A percentile compares a stretch with the other conserved stretches of the same genome.
phyloP scores from a whole-genome alignment of 208 protist species.

The Kentomonas sorsogonicus region DNA sequence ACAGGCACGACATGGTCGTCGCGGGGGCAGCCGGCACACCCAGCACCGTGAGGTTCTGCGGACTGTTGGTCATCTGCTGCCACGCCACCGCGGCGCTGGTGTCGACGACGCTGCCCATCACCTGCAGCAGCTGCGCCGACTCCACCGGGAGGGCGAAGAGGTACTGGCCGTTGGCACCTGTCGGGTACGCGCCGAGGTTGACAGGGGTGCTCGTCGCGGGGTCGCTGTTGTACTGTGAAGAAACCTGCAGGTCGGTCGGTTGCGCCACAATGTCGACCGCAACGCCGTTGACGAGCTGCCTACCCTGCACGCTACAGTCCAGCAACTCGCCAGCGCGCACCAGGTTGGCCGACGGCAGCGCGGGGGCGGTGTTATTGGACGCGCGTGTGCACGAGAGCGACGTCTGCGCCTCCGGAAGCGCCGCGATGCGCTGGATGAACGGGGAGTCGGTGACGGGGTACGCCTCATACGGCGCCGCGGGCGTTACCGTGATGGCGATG shows the following conservation, averaged over 20 bases:
- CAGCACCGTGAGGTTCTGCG: constrained; percentile 51
- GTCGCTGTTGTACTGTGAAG: constrained; percentile 29
- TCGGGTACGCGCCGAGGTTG: constrained; percentile 40
- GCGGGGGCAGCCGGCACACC: constrained; percentile 41
- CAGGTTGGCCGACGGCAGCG: constrained; percentile 29
- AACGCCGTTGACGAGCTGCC: constrained; percentile 28
- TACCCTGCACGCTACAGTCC: constrained; percentile 53
- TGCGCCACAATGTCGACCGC: constrained; percentile 46
- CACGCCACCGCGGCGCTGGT: constrained; percentile 15
- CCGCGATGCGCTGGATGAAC: constrained; percentile 53
- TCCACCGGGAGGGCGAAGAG: constrained; percentile 29
- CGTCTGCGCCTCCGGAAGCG: constrained; percentile 28
- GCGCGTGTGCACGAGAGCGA: constrained; percentile 31
- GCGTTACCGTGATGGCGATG: constrained; percentile 37
- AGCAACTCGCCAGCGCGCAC: constrained; percentile 40
- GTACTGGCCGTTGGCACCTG: constrained; percentile 52
- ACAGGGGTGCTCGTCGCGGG: constrained; percentile 18
- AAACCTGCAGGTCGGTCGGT: constrained; percentile 31
- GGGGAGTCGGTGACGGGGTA: constrained; percentile 66
- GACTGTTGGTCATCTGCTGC: constrained; percentile 56
- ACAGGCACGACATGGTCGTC: constrained; percentile 37
- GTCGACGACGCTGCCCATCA: constrained; percentile 32
- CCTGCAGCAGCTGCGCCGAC: constrained; percentile 16
- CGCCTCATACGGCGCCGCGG: constrained; percentile 25
- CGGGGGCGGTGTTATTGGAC: background rate